Conservation (phyloP, 2,329 filamentous ascomycete genomes). For the Pseudogymnoascus sp. region DNA sequence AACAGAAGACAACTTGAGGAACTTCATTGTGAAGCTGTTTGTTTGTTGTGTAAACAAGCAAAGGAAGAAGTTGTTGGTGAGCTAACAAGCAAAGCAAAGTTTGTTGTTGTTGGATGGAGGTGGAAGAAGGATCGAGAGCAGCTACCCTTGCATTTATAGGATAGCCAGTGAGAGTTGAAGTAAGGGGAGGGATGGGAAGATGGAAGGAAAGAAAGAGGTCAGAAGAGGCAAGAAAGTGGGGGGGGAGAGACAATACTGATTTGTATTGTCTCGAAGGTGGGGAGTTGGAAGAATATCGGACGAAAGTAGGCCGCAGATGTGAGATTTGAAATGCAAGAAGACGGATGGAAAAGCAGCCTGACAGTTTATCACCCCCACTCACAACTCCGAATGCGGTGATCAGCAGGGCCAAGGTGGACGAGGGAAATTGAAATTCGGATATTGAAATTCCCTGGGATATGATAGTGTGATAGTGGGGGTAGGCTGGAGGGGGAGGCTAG, state of each 20-base stretch:
- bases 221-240: background rate
- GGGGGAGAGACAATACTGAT: background rate
- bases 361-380: background rate
- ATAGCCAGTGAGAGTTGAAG: background rate
- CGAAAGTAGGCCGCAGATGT: background rate
- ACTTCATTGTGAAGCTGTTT: background rate
- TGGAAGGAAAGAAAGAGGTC: background rate
- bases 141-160: background rate
- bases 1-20: background rate
- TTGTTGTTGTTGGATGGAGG: background rate
- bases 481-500: background rate
- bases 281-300: background rate
- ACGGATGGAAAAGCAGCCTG: background rate
- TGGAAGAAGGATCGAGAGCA: constrained; percentile 2
- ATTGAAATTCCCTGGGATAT: background rate
- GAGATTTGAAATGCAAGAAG: background rate
- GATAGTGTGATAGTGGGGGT: background rate
- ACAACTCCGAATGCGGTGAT: background rate
- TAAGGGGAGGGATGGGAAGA: background rate
- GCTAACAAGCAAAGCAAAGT: background rate
- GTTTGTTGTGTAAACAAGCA: background rate
- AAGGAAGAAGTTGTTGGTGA: background rate
- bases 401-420: background rate
- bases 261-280: background rate
- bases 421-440: background rate